Percentiles rank a stretch among this genome's conserved stretches.
Conservation (phyloP, 257 asterid species). For the Scutellaria galericulata region DNA sequence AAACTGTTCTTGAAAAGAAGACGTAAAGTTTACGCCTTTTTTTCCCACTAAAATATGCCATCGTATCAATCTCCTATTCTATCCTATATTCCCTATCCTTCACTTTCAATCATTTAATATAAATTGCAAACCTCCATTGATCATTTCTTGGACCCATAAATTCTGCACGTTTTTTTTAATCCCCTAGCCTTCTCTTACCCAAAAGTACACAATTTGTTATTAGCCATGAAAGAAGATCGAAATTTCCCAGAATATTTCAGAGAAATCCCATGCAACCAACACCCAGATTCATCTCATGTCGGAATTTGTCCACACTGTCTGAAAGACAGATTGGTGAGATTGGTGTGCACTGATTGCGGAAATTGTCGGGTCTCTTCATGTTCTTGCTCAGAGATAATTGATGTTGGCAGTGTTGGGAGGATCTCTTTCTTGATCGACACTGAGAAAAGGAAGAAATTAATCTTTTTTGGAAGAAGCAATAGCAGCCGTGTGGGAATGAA, state of each 20-base stretch:
- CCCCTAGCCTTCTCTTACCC: not conserved
- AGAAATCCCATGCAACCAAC: constrained; percentile 70
- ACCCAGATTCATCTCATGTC: constrained; percentile 56
- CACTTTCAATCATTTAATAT: no score
- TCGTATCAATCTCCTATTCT: constrained; percentile 3
- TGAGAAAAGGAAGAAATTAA: constrained; percentile 49
- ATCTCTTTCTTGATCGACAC: constrained; percentile 67
- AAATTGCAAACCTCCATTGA: not conserved
- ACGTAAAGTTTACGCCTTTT: constrained; percentile 69
- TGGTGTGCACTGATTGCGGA: constrained; percentile 88
- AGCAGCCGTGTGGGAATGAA: constrained; percentile 76
- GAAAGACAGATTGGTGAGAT: constrained; percentile 55
- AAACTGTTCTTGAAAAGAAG: constrained; percentile 49
- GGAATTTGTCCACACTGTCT: constrained; percentile 89
- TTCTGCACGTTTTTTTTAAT: not conserved
- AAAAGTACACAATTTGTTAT: no score
- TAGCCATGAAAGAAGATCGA: constrained; percentile 67
- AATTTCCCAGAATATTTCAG: constrained; percentile 50
- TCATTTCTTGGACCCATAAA: not conserved
- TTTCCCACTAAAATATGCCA: constrained; percentile 30
- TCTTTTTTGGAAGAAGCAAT: constrained; percentile 63
- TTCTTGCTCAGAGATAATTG: constrained; percentile 79
- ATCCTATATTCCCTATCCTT: constrained; percentile 1
- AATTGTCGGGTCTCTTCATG: constrained; percentile 73
- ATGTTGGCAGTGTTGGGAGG: constrained; percentile 73